Evolutionary conservation across 106 monocot genomes (phyloP).

Genomic region (Dioscorea zingiberensis): DNA sequence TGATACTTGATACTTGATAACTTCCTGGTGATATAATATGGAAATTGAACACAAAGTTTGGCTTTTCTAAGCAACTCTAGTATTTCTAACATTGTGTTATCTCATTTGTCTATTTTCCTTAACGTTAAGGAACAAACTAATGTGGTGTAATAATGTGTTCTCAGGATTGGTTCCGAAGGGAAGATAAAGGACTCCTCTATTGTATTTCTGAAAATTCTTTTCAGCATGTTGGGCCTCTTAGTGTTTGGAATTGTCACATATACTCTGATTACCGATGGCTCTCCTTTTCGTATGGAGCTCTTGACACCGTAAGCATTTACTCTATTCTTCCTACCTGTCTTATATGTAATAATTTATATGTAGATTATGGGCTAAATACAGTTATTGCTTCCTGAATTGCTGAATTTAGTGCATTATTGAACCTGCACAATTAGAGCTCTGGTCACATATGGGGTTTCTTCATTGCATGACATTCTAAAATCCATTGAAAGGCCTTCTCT

Average conservation of each 20-base stretch:
- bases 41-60: too few relatives aligned
- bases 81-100: too few relatives aligned
- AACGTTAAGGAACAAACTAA: too few relatives aligned
- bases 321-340: not conserved
- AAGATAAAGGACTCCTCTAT: constrained; percentile 29
- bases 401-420: not conserved
- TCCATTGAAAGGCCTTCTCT: not conserved
- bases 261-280: constrained; percentile 52
- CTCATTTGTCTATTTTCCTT: too few relatives aligned
- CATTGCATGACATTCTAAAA: not conserved
- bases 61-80: too few relatives aligned
- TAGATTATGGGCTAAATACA: not conserved
- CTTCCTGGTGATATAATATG: too few relatives aligned
- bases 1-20: too few relatives aligned
- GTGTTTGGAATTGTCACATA: constrained; percentile 29
- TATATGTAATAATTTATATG: not conserved
- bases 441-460: not conserved
- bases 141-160: too few relatives aligned
- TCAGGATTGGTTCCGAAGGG: constrained; percentile 24
- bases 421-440: not conserved
- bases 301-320: constrained; percentile 56
- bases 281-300: constrained; percentile 57
- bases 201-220: constrained; percentile 30
- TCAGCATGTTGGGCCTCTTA: constrained; percentile 39
- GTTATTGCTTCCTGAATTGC: not conserved